Base-by-base conservation (phyloP, 1,284 basidiomycete genomes). In the Cutaneotrichosporon dermatis region DNA sequence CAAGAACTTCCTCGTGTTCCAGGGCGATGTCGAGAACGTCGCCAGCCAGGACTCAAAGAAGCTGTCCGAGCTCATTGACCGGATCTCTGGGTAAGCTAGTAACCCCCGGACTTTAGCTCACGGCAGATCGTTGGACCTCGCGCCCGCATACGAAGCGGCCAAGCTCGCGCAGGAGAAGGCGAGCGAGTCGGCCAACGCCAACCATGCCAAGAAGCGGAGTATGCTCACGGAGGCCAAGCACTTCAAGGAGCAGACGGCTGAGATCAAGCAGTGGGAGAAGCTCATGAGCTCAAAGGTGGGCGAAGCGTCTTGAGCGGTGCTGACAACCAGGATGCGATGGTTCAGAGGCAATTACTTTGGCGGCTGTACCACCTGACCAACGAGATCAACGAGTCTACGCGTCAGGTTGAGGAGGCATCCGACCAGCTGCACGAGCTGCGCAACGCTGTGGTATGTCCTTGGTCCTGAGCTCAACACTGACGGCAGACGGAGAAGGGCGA, bases 1-100 rank as follows among this genome's bases (percentile, higher is more conserved):
- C 16, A 97, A 97, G 80, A 99, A 99, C 81, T 99, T 99, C 73
- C 87, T 99, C 57, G 96, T 99, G n/a, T 99, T 99, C 80, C 93
- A 97, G 67, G 96, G 96, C 57, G 96, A 99, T 74, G 96, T 99
- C 42, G 96, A 99, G 79, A 91, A 92, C 2, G 91, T 99, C 50
- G 96, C 96, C 0, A 92, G 91, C 7, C 96, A 99, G 72, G 93
- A 91, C 1, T 85, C 94, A 8, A 88, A 88, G 66, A 92, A 96
- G 66, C 85, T 99, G 25, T 86, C 93, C 1, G 84, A 85, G 41
- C 85, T 99, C 48, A 89, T 99, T 53, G 96, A 99, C 69, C 92
- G 97, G 73, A 98, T 99, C 66, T 91, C 88, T 64, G 93, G 93
- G 79, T 80, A 58, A 67, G 77, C 69, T 11, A n/a, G 13, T 11